phyloP scores from a whole-genome alignment of 1,284 basidiomycete genomes.

The Abortiporus biennis region DNA sequence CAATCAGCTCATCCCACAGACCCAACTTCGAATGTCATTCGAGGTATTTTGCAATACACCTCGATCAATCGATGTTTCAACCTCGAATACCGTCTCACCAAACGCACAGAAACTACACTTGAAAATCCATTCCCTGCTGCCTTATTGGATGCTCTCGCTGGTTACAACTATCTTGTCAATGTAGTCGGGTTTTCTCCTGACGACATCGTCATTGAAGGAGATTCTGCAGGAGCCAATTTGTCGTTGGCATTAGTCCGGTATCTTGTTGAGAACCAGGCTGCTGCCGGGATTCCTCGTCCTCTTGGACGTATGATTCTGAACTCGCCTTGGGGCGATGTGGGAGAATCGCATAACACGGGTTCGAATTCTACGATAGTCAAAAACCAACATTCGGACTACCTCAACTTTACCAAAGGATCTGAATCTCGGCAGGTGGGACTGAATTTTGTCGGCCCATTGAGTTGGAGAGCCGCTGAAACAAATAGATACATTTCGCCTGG shows the following conservation, averaged over 20 bases:
- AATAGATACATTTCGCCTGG: constrained; percentile 55
- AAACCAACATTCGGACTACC: constrained; percentile 33
- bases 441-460: constrained; percentile 9
- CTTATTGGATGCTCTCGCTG: constrained; percentile 40
- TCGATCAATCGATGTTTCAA: constrained; percentile 25
- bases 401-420: constrained; percentile 23
- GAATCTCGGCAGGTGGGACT: constrained; percentile 35
- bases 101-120: constrained; percentile 12
- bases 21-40: constrained; percentile 21
- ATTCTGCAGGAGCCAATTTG: constrained; percentile 51
- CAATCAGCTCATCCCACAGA: constrained; percentile 16
- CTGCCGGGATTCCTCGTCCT: constrained; percentile 29
- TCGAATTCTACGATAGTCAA: constrained; percentile 27
- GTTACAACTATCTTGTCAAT: constrained; percentile 37
- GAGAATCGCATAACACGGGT: constrained; percentile 27
- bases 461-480: constrained; percentile 31
- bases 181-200: constrained; percentile 30
- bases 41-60: constrained; percentile 20
- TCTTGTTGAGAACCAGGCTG: constrained; percentile 15
- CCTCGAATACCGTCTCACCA: constrained; percentile 28
- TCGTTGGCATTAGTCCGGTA: constrained; percentile 33
- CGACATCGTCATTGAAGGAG: constrained; percentile 46
- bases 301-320: constrained; percentile 30
- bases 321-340: constrained; percentile 55
- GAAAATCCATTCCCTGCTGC: constrained; percentile 40